phyloP scores from a whole-genome alignment of 169 alveolate species.

The Plasmodium knowlesi region DNA sequence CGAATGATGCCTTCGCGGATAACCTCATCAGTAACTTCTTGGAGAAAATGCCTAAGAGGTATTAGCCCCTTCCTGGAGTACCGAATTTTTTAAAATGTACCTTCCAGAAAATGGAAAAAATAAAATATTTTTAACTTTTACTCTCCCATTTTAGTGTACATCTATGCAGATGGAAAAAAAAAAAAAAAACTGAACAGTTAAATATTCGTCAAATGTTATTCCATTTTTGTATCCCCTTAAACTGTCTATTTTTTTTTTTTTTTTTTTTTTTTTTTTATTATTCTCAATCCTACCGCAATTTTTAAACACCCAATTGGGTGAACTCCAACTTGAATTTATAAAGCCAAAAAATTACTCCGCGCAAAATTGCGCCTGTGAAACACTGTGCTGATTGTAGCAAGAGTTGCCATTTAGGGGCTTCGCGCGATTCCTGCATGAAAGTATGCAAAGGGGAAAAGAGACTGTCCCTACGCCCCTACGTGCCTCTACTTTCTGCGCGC shows the following conservation, averaged over 20 bases:
- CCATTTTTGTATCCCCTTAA: not conserved
- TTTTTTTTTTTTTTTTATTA: not conserved
- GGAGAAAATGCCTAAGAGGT: constrained; percentile 39
- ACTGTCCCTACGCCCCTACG: not conserved
- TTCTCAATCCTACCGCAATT: not conserved
- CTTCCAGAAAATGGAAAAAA: not conserved
- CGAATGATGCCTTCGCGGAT: constrained; percentile 37
- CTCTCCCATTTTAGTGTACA: not conserved
- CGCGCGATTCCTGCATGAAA: not conserved
- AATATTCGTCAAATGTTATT: not conserved
- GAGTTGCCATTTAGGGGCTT: not conserved
- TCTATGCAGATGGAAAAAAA: not conserved
- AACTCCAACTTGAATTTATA: not conserved
- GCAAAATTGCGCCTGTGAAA: not conserved
- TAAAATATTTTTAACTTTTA: not conserved
- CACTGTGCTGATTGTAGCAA: not conserved
- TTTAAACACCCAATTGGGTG: not conserved
- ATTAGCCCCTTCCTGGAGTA: not conserved
- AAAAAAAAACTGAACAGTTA: not conserved
- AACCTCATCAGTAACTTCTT: constrained; percentile 34
- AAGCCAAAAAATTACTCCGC: not conserved
- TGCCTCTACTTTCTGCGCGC: not conserved
- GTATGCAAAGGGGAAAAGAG: not conserved
- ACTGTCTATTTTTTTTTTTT: not conserved
- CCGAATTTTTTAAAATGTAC: not conserved